Evolutionary conservation across 176 grass and related monocot genomes (phyloP).

Genomic region (Bromus sterilis): DNA sequence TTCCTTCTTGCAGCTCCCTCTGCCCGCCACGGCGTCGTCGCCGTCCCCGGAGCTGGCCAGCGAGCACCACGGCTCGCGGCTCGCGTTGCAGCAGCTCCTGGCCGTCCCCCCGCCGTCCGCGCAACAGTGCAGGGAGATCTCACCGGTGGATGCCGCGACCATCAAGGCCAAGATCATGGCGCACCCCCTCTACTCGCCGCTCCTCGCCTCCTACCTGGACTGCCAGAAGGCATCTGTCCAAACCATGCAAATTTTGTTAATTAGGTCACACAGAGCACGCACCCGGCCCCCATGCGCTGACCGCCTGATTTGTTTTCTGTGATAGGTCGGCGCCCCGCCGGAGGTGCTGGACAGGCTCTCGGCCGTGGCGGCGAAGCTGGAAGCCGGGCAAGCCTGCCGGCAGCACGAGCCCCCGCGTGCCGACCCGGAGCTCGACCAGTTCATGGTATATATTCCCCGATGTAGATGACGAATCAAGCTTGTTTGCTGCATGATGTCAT

Average conservation of each 20-base stretch:
- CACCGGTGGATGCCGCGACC: slow-evolving; percentile 25
- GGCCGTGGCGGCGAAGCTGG: slow-evolving; percentile 32
- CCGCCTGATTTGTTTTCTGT: background rate
- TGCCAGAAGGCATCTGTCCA: slow-evolving; percentile 69
- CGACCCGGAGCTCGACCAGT: slow-evolving; percentile 87
- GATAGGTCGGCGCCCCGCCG: slow-evolving; percentile 56
- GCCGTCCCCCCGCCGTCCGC: slow-evolving; percentile 1
- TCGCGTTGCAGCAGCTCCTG: slow-evolving; percentile 34
- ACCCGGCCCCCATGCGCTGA: background rate
- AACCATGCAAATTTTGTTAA: slow-evolving; percentile 7
- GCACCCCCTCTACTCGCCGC: slow-evolving; percentile 69
- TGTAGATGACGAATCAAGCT: background rate
- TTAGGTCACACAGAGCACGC: background rate
- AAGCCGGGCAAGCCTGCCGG: slow-evolving; percentile 7
- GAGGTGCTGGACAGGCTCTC: slow-evolving; percentile 50
- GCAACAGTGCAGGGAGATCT: slow-evolving; percentile 25
- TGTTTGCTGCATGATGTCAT: background rate
- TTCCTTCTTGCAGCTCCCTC: slow-evolving; percentile 53
- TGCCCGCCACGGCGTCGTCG: background rate
- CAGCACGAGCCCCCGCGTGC: slow-evolving; percentile 1
- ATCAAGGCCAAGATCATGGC: slow-evolving; percentile 88
- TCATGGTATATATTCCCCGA: slow-evolving; percentile 48
- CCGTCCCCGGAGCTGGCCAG: background rate
- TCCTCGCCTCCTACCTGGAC: slow-evolving; percentile 59
- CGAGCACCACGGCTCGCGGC: slow-evolving; percentile 9